Base-by-base conservation (phyloP, 2,329 filamentous ascomycete species). In the Aaosphaeria arxii region DNA sequence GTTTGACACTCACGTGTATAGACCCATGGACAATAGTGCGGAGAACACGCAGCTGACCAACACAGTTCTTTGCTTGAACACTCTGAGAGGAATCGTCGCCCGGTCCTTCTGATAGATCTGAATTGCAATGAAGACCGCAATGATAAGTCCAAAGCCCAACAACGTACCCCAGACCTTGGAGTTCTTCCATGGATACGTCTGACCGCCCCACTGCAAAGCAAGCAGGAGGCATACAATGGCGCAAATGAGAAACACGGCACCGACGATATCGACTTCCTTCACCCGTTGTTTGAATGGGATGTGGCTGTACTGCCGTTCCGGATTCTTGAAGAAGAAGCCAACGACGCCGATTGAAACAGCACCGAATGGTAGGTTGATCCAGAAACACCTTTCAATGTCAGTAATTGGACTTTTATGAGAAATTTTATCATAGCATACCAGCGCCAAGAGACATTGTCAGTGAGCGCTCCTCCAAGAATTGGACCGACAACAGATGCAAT, bases 111-210 rank as follows among this genome's bases (percentile, higher is more conserved):
- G 58, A 13, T 58, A 51, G 31, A 67, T 47, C 42, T 71, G 63
- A 7, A 69, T 55, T 7, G 17, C 51, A 40, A 69, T 61, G 51
- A 83, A 82, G 4, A 70, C 53, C 24, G 75, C 59, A 35, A 76
- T 68, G 1, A 77, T 56, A 0, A 80, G 61, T 0, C 71, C 78
- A 24, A 77, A 77, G 1, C 78, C 58, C 4, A 78, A 66, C 60
- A 79, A 77, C 1, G 76, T 66, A 0, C 70, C 71, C 51, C 83
- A 82, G n/a, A 74, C 71, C 0, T 71, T 66, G 0, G 70, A 73
- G 6, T 71, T 71, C 43, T 67, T 57, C 81, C 81, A 85, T 44
- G 63, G 43, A 42, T 75, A 64, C 36, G 74, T 73, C 42, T 75
- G 58, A 5, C 68, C 68, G 24, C 67, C 69, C 67, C 67, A 72